Base-by-base conservation (phyloP, 1,284 basidiomycete genomes). In the Cutaneotrichosporon sp. region DNA sequence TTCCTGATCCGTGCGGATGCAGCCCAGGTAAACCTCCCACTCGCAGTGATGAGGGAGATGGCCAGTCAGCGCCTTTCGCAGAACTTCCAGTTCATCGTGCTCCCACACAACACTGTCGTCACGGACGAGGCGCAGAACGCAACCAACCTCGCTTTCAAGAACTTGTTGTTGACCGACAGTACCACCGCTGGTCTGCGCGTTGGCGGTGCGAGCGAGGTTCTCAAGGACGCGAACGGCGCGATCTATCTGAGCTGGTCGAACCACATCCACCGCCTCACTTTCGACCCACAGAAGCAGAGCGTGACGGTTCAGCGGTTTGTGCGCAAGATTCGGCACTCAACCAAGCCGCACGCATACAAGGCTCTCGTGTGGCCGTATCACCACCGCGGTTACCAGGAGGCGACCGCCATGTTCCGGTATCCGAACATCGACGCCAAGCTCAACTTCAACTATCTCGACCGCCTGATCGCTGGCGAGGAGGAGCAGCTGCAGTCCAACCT, bases 201-300 rank as follows among this genome's bases (percentile, higher is more conserved):
- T 9, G 80, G 82, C 53, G 90, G 91, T 16, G 88, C 90, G 5
- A 86, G 88, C 1, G 88, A 91, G 65, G 86, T 91, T 30, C 81
- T 93, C 61, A 86, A 86, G 5, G 73, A 78, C 53, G 85, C 86
- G n/a, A 81, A 81, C 59, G 86, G 89, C 55, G 90, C 93, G 0
- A 89, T 97, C 26, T 97, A 91, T 81, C 84, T 98, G 60, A 92
- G 92, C 70, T 93, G 95, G 86, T 90, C 89, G 74, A 97, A 96
- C 77, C 93, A 97, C 79, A 92, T 98, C 57, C 95, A 98, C 78
- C 85, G 90, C 32, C 89, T 98, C 69, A 88, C 89, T 22, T 98
- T 94, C 72, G 83, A 85, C 67, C 77, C 81, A 63, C 88, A 87
- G 22, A 90, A 90, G 21, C 90, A 94, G 70, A 86, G 88, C 22